phyloP scores from a whole-genome alignment of 768 basidiomycete species.

The Naganishia vishniacii region DNA sequence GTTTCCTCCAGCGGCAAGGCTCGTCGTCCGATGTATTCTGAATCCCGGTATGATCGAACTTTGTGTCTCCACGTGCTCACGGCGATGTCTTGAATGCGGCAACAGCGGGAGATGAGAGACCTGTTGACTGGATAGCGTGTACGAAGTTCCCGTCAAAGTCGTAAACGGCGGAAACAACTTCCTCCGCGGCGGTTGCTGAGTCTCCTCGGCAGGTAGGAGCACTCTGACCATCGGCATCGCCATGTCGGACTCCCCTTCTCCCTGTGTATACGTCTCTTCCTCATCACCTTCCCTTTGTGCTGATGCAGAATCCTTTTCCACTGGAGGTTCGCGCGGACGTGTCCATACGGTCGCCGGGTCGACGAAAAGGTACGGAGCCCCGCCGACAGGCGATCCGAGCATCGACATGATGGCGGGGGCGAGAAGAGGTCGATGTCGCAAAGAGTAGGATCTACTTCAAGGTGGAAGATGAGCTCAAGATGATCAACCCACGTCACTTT shows the following conservation, averaged over 20 bases:
- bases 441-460: too few species aligned
- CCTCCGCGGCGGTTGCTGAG: not conserved
- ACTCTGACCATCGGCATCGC: not conserved
- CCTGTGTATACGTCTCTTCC: not conserved
- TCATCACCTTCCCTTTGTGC: too few species aligned
- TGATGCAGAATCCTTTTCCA: not conserved
- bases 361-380: not conserved
- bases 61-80: not conserved
- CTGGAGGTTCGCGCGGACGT: not conserved
- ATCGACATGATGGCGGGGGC: slow-evolving; percentile 4
- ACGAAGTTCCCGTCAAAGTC: not conserved
- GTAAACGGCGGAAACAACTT: not conserved
- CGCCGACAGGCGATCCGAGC: slow-evolving; percentile 13
- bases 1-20: not conserved
- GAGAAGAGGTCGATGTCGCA: too few species aligned
- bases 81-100: not conserved
- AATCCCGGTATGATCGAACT: not conserved
- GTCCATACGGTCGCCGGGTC: not conserved
- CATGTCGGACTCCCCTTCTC: not conserved
- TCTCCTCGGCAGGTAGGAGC: not conserved
- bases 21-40: not conserved
- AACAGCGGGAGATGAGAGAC: not conserved
- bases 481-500: too few species aligned
- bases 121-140: not conserved
- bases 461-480: too few species aligned